A percentile compares a stretch with the other conserved stretches of the same genome.
These are phyloP conservation scores for Daldinia loculata DNA, from an alignment of 495 filamentous ascomycete genomes.

Conservation along the genomic window DNA sequence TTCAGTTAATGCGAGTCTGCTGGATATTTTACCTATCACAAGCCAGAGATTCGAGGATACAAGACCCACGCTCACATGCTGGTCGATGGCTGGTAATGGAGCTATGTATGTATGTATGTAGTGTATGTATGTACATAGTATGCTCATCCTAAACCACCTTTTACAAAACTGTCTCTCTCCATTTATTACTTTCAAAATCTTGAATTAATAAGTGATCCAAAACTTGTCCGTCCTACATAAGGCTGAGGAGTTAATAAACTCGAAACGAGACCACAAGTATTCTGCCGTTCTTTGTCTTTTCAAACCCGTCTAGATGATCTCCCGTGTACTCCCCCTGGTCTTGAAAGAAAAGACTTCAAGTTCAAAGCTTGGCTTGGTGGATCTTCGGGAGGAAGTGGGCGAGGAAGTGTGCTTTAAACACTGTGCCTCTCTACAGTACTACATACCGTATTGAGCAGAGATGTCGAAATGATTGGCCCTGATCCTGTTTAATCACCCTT, in stretches of 20 bases:
- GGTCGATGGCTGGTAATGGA: slow-evolving; percentile 21
- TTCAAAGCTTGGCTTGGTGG: no score
- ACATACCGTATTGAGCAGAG: slow-evolving; percentile 37
- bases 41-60: slow-evolving; percentile 7
- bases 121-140: no score
- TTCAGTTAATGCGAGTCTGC: not conserved
- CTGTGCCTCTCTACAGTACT: slow-evolving; percentile 14
- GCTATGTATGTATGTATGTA: not conserved
- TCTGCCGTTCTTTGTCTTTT: not conserved
- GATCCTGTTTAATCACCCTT: slow-evolving; percentile 23
- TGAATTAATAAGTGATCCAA: not conserved
- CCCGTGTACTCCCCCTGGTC: not conserved
- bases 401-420: not conserved
- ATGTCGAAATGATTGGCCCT: slow-evolving; percentile 28
- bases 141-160: not conserved
- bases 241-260: slow-evolving; percentile 9
- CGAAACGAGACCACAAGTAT: slow-evolving; percentile 13
- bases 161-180: not conserved
- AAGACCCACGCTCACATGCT: slow-evolving; percentile 19
- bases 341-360: not conserved
- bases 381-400: no score
- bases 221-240: slow-evolving; percentile 14
- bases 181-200: not conserved
- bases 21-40: slow-evolving; percentile 30
- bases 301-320: slow-evolving; percentile 16